Evolutionary conservation across 768 basidiomycete species (phyloP), one percentile per base, ranked within the genome.

Genomic region (Mycena rosella): DNA sequence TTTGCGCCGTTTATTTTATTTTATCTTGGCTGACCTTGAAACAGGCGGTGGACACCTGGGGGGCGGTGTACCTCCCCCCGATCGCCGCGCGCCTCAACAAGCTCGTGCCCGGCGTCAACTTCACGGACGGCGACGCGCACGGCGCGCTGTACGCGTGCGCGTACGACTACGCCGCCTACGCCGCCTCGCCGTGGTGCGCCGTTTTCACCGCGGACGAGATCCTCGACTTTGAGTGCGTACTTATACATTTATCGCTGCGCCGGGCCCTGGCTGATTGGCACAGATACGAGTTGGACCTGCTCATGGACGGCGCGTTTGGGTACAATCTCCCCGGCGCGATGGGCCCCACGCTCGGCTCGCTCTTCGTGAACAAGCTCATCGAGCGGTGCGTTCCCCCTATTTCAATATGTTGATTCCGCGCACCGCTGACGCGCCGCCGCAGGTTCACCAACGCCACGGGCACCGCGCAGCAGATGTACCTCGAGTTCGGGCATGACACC

Each of bases 311-410:
- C 49, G 49, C 49, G 49, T 51, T 51, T 29, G 49, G 49, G 29
- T 51, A 51, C 27, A 51, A 51, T 29, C 49, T 51, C 47, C 47
- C 47, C 11, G 27, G 47, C 14, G 3, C 17, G 5, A 48, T 79
- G 60, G 81, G 82, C 26, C 76, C 79, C 10, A 62, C 79, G 29
- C 75, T 84, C 32, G 82, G 83, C 30, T 74, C 80, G 10, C 76
- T 84, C 53, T 84, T 76, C 67, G 70, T 83, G 26, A 75, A 78
- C 61, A 79, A 76, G 65, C 79, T 85, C 45, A 74, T 83, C 10
- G 80, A 82, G 29, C 78, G 83, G 78, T 78, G n/a, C 45, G 45
- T 47, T 36, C 8, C 22, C 8, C 45, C 14, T 45, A 6, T 18
- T 18, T n/a, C n/a, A n/a, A n/a, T n/a, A n/a, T n/a, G n/a, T n/a